phyloP scores from a whole-genome alignment of 2,329 filamentous ascomycete genomes.

The Ophiostoma perfectum region DNA sequence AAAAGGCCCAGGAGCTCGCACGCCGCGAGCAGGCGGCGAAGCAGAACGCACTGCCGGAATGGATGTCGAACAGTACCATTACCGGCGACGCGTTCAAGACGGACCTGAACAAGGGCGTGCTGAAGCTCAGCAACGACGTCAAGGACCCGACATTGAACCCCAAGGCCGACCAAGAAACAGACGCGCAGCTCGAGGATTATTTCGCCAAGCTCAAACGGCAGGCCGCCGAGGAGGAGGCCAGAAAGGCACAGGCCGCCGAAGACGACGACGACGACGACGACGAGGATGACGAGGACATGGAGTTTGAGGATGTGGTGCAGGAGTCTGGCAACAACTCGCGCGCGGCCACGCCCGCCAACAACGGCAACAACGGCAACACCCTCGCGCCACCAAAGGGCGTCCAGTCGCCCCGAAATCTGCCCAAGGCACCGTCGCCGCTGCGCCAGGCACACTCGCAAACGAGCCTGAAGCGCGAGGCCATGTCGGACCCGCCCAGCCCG shows the following conservation, averaged over 20 bases:
- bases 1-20: conserved; percentile 59
- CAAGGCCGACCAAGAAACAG: conserved; percentile 45
- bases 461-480: conserved; percentile 34
- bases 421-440: conserved; percentile 29
- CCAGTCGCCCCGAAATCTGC: conserved; percentile 8
- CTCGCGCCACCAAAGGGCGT: background rate
- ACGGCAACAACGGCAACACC: conserved; percentile 18
- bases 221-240: conserved; percentile 45
- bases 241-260: conserved; percentile 44
- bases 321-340: conserved; percentile 29
- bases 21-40: conserved; percentile 59
- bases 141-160: conserved; percentile 41
- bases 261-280: conserved; percentile 43
- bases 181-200: conserved; percentile 58
- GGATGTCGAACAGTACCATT: conserved; percentile 68
- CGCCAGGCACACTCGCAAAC: conserved; percentile 30
- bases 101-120: conserved; percentile 32
- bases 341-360: conserved; percentile 31
- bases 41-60: conserved; percentile 65
- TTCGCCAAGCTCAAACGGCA: conserved; percentile 63
- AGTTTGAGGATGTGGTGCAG: conserved; percentile 49
- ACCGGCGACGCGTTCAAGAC: conserved; percentile 55
- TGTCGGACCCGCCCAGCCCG: conserved; percentile 29
- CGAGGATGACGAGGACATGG: conserved; percentile 37
- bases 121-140: conserved; percentile 37